A percentile compares a stretch with the other conserved stretches of the same genome.
These are phyloP conservation scores for Neoboletus subvelutipes DNA, from an alignment of 768 basidiomycete genomes.

Conservation along the genomic window DNA sequence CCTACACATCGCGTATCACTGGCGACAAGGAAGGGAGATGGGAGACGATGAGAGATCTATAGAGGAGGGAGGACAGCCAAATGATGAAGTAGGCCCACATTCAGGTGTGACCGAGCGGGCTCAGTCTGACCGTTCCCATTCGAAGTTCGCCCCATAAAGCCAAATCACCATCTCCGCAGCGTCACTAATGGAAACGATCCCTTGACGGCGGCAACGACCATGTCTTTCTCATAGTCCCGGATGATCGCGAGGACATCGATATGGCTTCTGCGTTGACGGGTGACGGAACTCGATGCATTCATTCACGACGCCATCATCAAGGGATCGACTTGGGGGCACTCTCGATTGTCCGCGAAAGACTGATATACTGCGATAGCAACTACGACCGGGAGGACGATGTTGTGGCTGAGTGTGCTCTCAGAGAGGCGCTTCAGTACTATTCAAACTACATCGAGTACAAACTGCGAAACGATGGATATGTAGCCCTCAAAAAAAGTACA, in stretches of 20 bases:
- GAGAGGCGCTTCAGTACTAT: background rate
- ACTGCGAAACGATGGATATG: constrained; percentile 1
- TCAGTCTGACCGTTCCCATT: too few species aligned
- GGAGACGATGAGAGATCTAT: constrained; percentile 9
- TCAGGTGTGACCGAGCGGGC: too few species aligned
- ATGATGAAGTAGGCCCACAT: background rate
- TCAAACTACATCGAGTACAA: constrained; percentile 11
- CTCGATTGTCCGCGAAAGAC: constrained; percentile 8
- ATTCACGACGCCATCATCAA: constrained; percentile 70
- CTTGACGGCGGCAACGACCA: background rate
- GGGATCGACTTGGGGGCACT: too few species aligned
- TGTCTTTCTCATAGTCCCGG: background rate
- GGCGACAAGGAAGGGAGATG: background rate
- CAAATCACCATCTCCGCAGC: constrained; percentile 21
- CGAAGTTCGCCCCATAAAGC: too few species aligned
- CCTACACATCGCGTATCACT: constrained; percentile 47
- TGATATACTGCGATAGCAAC: constrained; percentile 14
- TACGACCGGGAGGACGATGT: constrained; percentile 4
- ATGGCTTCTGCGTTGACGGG: constrained; percentile 61
- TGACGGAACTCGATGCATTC: constrained; percentile 52
- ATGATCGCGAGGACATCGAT: constrained; percentile 49
- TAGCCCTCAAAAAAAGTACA: constrained; percentile 6
- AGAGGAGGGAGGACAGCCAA: constrained; percentile 8
- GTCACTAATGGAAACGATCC: constrained; percentile 33
- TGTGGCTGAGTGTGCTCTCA: background rate